Conservation (phyloP, 148 eudicot species). For the Silene latifolia region DNA sequence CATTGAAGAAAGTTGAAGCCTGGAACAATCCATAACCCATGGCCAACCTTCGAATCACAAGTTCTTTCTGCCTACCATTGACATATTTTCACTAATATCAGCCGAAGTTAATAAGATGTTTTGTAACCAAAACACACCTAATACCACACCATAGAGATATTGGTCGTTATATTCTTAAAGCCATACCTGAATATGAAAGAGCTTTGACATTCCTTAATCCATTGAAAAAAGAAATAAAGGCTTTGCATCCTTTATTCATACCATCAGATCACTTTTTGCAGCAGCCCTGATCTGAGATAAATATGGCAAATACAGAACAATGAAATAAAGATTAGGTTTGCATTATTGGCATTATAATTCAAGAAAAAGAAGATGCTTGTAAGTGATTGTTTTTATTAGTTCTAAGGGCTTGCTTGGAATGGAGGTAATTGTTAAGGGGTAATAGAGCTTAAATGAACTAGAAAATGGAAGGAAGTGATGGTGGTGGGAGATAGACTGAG, state of each 20-base stretch:
- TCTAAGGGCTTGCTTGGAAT: too few relatives aligned
- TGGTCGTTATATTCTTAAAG: neutral
- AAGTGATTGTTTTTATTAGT: neutral
- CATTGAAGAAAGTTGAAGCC: too few relatives aligned
- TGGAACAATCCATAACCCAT: too few relatives aligned
- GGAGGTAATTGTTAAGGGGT: too few relatives aligned
- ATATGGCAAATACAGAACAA: neutral
- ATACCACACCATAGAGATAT: neutral
- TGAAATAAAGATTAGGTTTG: neutral
- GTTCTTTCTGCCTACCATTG: too few relatives aligned
- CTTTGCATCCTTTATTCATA: constrained; percentile 80
- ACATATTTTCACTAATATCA: too few relatives aligned
- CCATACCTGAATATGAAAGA: constrained; percentile 63
- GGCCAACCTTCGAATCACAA: too few relatives aligned
- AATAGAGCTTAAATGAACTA: too few relatives aligned
- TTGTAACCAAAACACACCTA: too few relatives aligned
- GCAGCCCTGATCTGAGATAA: constrained; percentile 60
- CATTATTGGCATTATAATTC: neutral
- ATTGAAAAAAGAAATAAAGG: constrained; percentile 82
- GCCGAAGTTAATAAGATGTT: too few relatives aligned
- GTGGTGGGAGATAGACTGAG: too few relatives aligned
- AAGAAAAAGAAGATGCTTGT: neutral
- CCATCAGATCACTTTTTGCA: constrained; percentile 72
- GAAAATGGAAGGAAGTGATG: too few relatives aligned
- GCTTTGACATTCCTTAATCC: constrained; percentile 90